Evolutionary conservation across 202 grass and related monocot species (phyloP), one percentile per base, ranked within the genome.

Genomic region (Saccharum hybrid): DNA sequence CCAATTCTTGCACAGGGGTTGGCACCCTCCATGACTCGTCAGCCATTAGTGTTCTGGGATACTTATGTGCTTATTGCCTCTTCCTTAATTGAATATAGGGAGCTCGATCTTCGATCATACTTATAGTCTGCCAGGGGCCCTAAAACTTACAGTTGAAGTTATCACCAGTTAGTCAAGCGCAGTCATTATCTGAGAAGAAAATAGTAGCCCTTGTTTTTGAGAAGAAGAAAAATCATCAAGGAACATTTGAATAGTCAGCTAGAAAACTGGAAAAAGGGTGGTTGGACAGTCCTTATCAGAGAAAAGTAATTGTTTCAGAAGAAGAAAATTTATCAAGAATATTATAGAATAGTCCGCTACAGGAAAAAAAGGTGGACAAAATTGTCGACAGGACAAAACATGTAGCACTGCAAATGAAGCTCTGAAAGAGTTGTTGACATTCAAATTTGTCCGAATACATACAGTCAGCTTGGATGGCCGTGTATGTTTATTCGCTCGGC

Each of bases 1-100:
- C 82, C 4, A 85, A 38, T 59, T 85, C 81, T 74, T 87, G 81
- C 57, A 62, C 59, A 28, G 22, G 22, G 7, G 54, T 57, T 57
- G 54, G 54, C 19, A 57, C 52, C 10, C 59, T 62, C 59, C 59
- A 61, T 61, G 57, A 61, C 21, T 11, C 57, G 52, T 57, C 19
- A 57, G 52, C 52, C 52, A 57, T 52, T 19, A 18, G 15, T 52
- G 49, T 52, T 52, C 49, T 52, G 49, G 49, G 49, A 52, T 7
- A 19, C 18, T 54, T 54, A 8, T 8, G 51, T 56, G 51, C 3
- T 49, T 49, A 56, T 56, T n/a, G 51, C 18, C 18, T 56, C 52
- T 57, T 57, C 6, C 18, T 57, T 0, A 57, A 57, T 0, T 51
- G 45, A n/a, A n/a, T 15, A 49, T n/a, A 16, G 2, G 0, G 14